Evolutionary conservation across 1,284 basidiomycete genomes (phyloP), one percentile per base, ranked within the genome.

Genomic region (Exsudoporus floridanus): DNA sequence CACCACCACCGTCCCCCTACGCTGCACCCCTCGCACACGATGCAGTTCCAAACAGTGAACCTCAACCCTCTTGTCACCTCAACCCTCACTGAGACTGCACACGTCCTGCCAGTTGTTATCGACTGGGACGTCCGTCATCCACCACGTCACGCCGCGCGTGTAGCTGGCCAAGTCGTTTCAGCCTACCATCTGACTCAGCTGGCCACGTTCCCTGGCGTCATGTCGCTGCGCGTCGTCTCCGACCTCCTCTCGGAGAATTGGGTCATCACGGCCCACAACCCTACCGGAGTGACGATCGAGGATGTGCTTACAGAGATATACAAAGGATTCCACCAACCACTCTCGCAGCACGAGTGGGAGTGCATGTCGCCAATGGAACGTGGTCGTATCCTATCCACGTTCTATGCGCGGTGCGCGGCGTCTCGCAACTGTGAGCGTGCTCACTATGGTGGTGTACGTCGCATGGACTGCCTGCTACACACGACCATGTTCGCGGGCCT

Each of bases 401-500:
- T 77, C 52, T 72, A 78, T 35, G 58, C 63, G 16, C 77, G 81
- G 13, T 79, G 70, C 38, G 52, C 52, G 8, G 67, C 75, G 2
- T 57, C 60, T 3, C 63, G 73, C 37, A 28, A 71, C 52, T 72
- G 72, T 21, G 56, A 59, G 10, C 62, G 56, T 39, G 63, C 70
- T 18, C 72, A 72, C 19, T 54, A 60, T 10, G 64, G 64, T 7
- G 80, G 80, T 4, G 67, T 82, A 4, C 64, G 74, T 58, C 70
- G 81, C 37, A 63, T 75, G 16, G 80, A 82, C 46, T 79, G 73
- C 58, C 58, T 82, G 23, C 69, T 78, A 18, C 63, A 69, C 42
- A 77, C 78, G 48, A 77, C 74, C 4, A 53, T 67, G 28, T 83
- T 82, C 46, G 78, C 71, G n/a, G 81, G 81, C 13, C 63, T 83